phyloP scores from a whole-genome alignment of 2,329 filamentous ascomycete genomes.

The Bipolaris zeicola region DNA sequence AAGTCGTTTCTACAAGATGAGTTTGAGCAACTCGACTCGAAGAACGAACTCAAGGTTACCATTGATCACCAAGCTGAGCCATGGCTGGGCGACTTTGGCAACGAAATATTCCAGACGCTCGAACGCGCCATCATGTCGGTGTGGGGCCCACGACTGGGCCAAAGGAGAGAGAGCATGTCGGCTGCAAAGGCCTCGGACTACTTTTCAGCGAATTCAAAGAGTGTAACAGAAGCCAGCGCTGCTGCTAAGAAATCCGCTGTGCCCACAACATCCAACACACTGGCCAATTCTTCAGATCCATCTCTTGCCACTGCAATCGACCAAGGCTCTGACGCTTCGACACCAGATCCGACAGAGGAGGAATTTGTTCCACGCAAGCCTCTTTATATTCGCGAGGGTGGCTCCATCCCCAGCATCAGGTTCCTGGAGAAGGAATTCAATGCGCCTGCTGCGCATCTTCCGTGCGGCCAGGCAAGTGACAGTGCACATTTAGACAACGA shows the following conservation, averaged over 20 bases:
- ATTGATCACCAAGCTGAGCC: conserved; percentile 95
- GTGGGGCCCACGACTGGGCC: conserved; percentile 67
- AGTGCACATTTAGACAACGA: conserved; percentile 95
- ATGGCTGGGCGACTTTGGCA: conserved; percentile 91
- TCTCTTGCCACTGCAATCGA: conserved; percentile 12
- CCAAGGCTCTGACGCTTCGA: conserved; percentile 6
- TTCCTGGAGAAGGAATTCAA: conserved; percentile 94
- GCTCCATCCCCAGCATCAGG: conserved; percentile 90
- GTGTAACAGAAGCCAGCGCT: conserved; percentile 7
- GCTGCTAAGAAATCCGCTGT: conserved; percentile 23
- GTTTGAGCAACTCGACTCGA: conserved; percentile 76
- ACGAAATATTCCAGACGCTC: conserved; percentile 87
- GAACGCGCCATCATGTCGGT: conserved; percentile 83
- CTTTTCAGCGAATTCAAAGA: conserved; percentile 19
- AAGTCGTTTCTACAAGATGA: conserved; percentile 70
- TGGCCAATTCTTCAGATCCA: conserved; percentile 51
- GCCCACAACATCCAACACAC: conserved; percentile 58
- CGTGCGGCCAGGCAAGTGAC: conserved; percentile 93
- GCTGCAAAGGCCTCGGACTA: conserved; percentile 22
- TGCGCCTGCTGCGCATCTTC: conserved; percentile 88
- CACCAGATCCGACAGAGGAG: neutral
- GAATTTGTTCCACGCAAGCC: conserved; percentile 59
- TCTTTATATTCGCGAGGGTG: conserved; percentile 93
- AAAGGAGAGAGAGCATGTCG: conserved; percentile 23
- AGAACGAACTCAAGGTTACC: conserved; percentile 78